Percentiles rank a stretch among this genome's conserved stretches.
These are phyloP conservation scores for Gelatoporia subvermispora DNA, from an alignment of 768 basidiomycete genomes.

Conservation along the genomic window DNA sequence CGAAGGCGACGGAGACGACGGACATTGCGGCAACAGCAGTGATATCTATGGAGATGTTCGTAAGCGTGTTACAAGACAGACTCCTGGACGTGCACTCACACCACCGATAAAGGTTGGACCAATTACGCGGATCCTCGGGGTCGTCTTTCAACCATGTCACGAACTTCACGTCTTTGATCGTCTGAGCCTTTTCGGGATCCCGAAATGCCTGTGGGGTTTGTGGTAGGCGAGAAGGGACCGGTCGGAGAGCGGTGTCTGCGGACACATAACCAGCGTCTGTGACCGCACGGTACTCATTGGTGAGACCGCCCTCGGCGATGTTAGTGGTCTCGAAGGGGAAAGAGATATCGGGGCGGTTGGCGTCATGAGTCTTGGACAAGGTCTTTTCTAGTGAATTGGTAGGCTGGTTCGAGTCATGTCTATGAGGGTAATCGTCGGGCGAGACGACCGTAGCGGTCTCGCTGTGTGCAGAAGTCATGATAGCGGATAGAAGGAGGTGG, in stretches of 20 bases:
- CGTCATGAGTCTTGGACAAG: conserved; percentile 9
- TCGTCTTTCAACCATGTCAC: conserved; percentile 35
- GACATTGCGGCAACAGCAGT: conserved; percentile 26
- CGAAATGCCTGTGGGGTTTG: conserved; percentile 15
- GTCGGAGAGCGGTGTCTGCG: conserved; percentile 23
- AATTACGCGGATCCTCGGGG: conserved; percentile 37
- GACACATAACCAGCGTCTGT: conserved; percentile 25
- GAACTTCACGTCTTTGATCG: conserved; percentile 27
- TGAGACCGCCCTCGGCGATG: conserved; percentile 22
- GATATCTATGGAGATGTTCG: conserved; percentile 17
- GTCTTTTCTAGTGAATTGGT: conserved; percentile 7
- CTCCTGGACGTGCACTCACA: conserved; percentile 17
- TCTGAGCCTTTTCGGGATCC: conserved; percentile 32
- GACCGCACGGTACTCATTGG: conserved; percentile 30
- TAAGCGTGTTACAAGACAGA: neutral
- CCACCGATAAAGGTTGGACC: conserved; percentile 28
- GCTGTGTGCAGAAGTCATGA: conserved; percentile 9
- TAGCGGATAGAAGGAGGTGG: conserved; percentile 2
- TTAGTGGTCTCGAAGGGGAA: conserved; percentile 28
- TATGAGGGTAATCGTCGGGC: neutral
- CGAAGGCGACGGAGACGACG: conserved; percentile 33
- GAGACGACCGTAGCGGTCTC: conserved; percentile 8
- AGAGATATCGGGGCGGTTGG: conserved; percentile 20
- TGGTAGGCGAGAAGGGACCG: conserved; percentile 22
- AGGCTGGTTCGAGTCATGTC: conserved; percentile 9